Evolutionary conservation across 805 yeast genomes (phyloP), one percentile per base, ranked within the genome.

Genomic region (Blastobotrys americana): DNA sequence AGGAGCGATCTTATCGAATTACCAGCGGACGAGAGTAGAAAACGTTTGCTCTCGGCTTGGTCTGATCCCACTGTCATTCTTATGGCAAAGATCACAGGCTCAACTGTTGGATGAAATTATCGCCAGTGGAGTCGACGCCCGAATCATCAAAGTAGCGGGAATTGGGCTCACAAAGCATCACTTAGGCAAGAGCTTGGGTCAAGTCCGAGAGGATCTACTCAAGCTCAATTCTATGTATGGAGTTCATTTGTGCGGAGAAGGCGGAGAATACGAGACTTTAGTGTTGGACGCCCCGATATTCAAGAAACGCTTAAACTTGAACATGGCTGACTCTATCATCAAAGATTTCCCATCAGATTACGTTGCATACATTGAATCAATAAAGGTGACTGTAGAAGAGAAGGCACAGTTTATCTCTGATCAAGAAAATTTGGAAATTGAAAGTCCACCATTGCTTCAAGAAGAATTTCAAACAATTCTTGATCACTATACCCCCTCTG

Each of bases 231-330:
- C 59, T 6, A 65, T 68, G 61, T 89, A 77, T 64, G 95, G 89
- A 2, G 84, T 89, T 10, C 96, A 90, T 61, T 79, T 93, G 0
- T 93, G 98, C 67, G 99, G 99, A 10, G 99, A 93, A 68, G 99
- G 99, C 27, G 99, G 99, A 1, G 99, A 93, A 63, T 93, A 87
- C 63, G 99, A 93, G 61, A 82, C 96, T 0, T 67, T 90, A 53
- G 97, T 90, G 2, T 68, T 93, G 22, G 96, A 93, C 62, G 86
- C 94, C 1, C 95, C 96, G 0, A 81, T 86, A 48, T 93, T 90
- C 66, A 66, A 65, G 25, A 68, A 74, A 38, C 78, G 76, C 33
- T 45, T 71, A 35, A 78, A 76, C 31, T 45, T 71, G 37, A 66
- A 63, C 5, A 63, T 83, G 15, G 60, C 54, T 1, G 65, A 70